Conservation (phyloP, 805 yeast genomes). For the Ogataea nakhonphanomensis region DNA sequence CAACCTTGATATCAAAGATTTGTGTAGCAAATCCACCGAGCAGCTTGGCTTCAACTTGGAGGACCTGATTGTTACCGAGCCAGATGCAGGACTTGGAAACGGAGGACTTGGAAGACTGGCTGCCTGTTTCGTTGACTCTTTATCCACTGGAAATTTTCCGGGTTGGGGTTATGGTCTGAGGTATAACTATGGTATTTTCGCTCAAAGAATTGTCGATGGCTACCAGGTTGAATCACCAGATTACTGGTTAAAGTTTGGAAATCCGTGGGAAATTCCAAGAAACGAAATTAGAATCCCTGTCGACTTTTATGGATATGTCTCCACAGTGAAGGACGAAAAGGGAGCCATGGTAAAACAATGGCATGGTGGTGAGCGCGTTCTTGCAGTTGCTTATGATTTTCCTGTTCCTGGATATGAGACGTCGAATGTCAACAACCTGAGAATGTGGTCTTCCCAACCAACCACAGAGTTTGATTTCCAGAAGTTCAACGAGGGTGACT, state of each 20-base stretch:
- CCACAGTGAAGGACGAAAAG: slow-evolving; percentile 47
- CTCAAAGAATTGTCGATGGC: slow-evolving; percentile 86
- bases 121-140: slow-evolving; percentile 88
- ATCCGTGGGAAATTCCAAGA: slow-evolving; percentile 93
- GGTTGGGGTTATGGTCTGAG: slow-evolving; percentile 97
- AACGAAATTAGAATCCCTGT: slow-evolving; percentile 84
- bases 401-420: slow-evolving; percentile 92
- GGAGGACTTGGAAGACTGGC: slow-evolving; percentile 95
- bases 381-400: slow-evolving; percentile 87
- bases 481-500: slow-evolving; percentile 90
- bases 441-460: slow-evolving; percentile 89
- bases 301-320: slow-evolving; percentile 82
- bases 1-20: slow-evolving; percentile 65
- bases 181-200: slow-evolving; percentile 90
- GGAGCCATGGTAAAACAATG: slow-evolving; percentile 62
- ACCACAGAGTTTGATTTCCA: slow-evolving; percentile 87
- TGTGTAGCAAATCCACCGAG: slow-evolving; percentile 51
- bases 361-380: slow-evolving; percentile 86
- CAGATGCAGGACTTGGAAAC: slow-evolving; percentile 92
- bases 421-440: slow-evolving; percentile 77
- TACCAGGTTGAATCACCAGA: slow-evolving; percentile 94
- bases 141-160: slow-evolving; percentile 80
- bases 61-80: slow-evolving; percentile 80
- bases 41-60: slow-evolving; percentile 87
- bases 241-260: slow-evolving; percentile 84